Base-by-base conservation (phyloP, 2,329 filamentous ascomycete genomes). In the Alternaria novae-zelandiae region DNA sequence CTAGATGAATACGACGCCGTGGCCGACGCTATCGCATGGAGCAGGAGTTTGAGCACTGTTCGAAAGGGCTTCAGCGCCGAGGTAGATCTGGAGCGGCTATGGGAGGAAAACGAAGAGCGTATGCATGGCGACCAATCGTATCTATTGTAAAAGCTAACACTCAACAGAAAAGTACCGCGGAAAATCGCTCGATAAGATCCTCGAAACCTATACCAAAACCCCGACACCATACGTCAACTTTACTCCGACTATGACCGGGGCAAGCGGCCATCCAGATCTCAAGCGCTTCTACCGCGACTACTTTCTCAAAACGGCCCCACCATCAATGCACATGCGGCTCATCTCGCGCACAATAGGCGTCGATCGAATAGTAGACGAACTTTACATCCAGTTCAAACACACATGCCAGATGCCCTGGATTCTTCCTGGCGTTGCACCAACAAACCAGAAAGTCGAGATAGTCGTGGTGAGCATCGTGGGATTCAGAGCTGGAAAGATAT, bases 1-100 rank as follows among this genome's bases (percentile, higher is more conserved):
- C 76, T 91, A 30, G 88, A 91, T 3, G 87, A 90, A 67, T 93
- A 88, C 70, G 86, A 93, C 66, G 82, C 85, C 10, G 82, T 91
- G 4, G 86, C 86, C 0, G 87, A 90, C 2, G 85, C 86, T n/a
- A 73, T 93, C 20, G 90, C 91, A 0, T 93, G 89, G 86, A 87
- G 85, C n/a, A 84, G 91, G 8, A 89, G 87, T 36, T 73, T 94
- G 61, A 82, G 83, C 1, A 79, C 83, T 1, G 82, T 92, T 36
- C 83, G 89, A 44, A 85, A 84, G 63, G 90, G 87, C 0, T 91
- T 93, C 72, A 75, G 80, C 15, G 76, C 82, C 15, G 82, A 84
- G 61, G 78, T 82, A 3, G 77, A 84, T 46, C 66, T 85, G n/a
- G 83, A 85, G 68, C 73, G 77, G 9, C 73, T 81, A 7, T 80